A percentile compares a stretch with the other conserved stretches of the same genome.
phyloP scores from a whole-genome alignment of 192 early-diverging fungal genomes.

The Helicostylum pulchrum region DNA sequence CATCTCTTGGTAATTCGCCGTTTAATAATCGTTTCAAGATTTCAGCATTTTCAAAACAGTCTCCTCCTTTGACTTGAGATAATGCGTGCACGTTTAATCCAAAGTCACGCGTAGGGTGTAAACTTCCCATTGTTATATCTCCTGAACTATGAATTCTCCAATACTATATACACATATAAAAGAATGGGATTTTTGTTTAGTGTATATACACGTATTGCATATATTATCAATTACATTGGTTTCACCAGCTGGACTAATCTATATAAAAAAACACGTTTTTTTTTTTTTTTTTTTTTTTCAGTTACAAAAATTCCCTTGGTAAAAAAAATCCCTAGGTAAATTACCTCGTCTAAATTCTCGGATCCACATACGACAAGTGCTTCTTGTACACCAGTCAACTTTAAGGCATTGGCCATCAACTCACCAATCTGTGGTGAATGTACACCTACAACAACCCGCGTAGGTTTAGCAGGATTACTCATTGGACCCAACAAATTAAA shows the following conservation, averaged over 20 bases:
- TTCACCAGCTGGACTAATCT: constrained; percentile 83
- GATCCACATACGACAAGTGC: constrained; percentile 91
- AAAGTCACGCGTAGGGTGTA: constrained; percentile 81
- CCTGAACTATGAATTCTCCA: constrained; percentile 73
- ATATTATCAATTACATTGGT: constrained; percentile 60
- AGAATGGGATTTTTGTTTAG: neutral
- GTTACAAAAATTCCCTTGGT: neutral
- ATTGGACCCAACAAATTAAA: constrained; percentile 95
- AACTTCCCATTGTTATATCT: constrained; percentile 56
- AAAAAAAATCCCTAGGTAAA: too few species aligned
- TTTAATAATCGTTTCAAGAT: constrained; percentile 69
- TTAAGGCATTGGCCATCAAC: constrained; percentile 81
- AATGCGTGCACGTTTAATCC: constrained; percentile 78
- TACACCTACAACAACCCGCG: constrained; percentile 88
- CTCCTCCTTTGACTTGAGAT: constrained; percentile 64
- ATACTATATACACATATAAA: constrained; percentile 28
- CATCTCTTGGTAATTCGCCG: constrained; percentile 53
- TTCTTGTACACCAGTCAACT: constrained; percentile 70
- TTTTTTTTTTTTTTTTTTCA: neutral
- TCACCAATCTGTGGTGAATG: constrained; percentile 72
- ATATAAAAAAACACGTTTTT: neutral
- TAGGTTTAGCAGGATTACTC: constrained; percentile 82
- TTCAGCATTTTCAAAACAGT: constrained; percentile 68
- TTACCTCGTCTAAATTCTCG: constrained; percentile 86
- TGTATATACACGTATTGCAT: neutral